Conservation (phyloP, 169 alveolate genomes). For the Amoebophrya sp. region DNA sequence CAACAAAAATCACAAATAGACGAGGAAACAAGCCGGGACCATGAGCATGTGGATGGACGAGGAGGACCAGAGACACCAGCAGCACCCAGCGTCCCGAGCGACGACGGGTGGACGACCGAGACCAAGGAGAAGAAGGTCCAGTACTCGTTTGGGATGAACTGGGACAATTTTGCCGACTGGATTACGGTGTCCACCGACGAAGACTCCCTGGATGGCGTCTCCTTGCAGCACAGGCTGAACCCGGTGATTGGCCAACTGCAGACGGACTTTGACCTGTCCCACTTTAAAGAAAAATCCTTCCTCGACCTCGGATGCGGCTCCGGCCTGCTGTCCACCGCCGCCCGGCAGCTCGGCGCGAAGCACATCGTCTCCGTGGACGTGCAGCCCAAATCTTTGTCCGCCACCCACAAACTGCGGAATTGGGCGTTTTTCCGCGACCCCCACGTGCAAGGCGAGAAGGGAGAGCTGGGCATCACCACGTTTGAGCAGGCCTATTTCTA, state of each 20-base stretch:
- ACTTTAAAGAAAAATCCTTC: not conserved
- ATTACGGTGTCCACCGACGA: not conserved
- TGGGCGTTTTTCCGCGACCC: not conserved
- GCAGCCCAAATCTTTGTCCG: not conserved
- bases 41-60: too few species aligned
- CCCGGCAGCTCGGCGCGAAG: not conserved
- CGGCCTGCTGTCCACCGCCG: not conserved
- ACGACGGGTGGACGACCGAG: not conserved
- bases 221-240: not conserved
- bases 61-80: not conserved
- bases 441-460: not conserved
- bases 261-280: not conserved
- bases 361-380: not conserved
- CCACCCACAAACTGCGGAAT: not conserved
- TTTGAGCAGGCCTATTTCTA: not conserved
- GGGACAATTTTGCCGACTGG: not conserved
- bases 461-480: not conserved
- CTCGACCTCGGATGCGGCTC: not conserved
- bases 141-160: not conserved
- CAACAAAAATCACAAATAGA: too few species aligned
- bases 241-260: not conserved
- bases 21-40: too few species aligned
- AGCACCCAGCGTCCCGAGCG: not conserved
- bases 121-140: not conserved
- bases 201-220: not conserved